phyloP scores from a whole-genome alignment of 805 yeast genomes.

The Pichia sporocuriosa region DNA sequence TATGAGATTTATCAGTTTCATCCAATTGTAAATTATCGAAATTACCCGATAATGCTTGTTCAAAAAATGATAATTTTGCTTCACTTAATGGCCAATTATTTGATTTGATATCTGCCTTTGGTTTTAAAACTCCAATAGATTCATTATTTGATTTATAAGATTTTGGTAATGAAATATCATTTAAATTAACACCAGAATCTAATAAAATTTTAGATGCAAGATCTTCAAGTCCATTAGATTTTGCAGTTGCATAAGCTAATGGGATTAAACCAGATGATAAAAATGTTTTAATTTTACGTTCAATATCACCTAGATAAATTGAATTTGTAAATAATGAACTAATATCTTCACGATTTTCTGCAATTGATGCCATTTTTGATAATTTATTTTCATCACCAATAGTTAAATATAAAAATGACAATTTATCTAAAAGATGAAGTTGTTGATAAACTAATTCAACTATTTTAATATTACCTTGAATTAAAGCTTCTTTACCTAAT shows the following conservation, averaged over 20 bases:
- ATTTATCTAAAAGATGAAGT: constrained; percentile 76
- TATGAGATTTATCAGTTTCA: constrained; percentile 19
- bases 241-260: constrained; percentile 89
- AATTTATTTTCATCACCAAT: constrained; percentile 77
- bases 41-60: constrained; percentile 74
- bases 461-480: constrained; percentile 80
- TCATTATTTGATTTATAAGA: constrained; percentile 27
- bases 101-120: constrained; percentile 36
- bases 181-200: constrained; percentile 58
- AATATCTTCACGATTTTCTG: constrained; percentile 79
- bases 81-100: constrained; percentile 80
- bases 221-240: constrained; percentile 72
- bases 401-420: constrained; percentile 79
- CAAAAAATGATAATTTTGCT: constrained; percentile 72
- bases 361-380: constrained; percentile 79
- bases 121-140: constrained; percentile 39
- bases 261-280: constrained; percentile 77
- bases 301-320: constrained; percentile 65
- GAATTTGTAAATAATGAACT: constrained; percentile 79
- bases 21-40: constrained; percentile 53
- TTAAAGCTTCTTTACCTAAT: constrained; percentile 77
- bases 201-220: constrained; percentile 66
- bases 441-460: constrained; percentile 88
- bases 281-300: constrained; percentile 67
- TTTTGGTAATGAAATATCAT: constrained; percentile 47